Evolutionary conservation across 805 yeast genomes (phyloP).

Genomic region (Tetrapisispora pingtungensis): DNA sequence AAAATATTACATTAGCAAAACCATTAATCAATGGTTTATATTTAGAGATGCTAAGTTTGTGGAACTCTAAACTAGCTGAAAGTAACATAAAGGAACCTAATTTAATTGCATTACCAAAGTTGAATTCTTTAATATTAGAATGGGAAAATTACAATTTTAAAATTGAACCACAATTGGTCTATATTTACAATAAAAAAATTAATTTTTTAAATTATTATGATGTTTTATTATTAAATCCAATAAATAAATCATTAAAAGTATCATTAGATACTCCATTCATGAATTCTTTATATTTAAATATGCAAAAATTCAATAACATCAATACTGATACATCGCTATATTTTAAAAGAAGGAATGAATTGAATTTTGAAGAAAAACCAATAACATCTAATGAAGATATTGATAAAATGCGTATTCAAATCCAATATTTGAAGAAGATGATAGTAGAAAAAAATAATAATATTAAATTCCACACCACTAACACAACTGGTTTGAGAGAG

Average conservation of each 20-base stretch:
- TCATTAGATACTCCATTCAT: conserved; percentile 80
- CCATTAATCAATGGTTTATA: conserved; percentile 73
- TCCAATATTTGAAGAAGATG: conserved; percentile 10
- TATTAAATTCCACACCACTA: background rate
- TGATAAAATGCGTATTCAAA: conserved; percentile 10
- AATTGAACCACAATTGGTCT: conserved; percentile 43
- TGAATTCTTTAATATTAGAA: conserved; percentile 42
- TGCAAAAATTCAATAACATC: conserved; percentile 49
- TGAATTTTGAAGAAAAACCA: conserved; percentile 38
- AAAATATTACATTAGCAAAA: conserved; percentile 61
- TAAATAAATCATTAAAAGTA: conserved; percentile 74
- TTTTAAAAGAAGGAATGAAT: conserved; percentile 13
- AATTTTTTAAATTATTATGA: conserved; percentile 48
- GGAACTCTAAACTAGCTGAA: conserved; percentile 55
- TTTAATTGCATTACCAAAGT: conserved; percentile 39
- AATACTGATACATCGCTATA: conserved; percentile 32
- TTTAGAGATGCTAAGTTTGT: conserved; percentile 58
- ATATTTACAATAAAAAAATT: conserved; percentile 46
- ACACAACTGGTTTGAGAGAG: background rate
- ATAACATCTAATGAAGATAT: background rate
- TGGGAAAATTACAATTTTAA: conserved; percentile 39
- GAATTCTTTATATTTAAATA: conserved; percentile 71
- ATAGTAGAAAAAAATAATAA: conserved; percentile 4
- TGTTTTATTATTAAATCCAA: conserved; percentile 70
- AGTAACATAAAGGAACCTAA: background rate